Evolutionary conservation across 352 stramenopile genomes (phyloP), one percentile per base, ranked within the genome.

Genomic region (Phytophthora cactorum): DNA sequence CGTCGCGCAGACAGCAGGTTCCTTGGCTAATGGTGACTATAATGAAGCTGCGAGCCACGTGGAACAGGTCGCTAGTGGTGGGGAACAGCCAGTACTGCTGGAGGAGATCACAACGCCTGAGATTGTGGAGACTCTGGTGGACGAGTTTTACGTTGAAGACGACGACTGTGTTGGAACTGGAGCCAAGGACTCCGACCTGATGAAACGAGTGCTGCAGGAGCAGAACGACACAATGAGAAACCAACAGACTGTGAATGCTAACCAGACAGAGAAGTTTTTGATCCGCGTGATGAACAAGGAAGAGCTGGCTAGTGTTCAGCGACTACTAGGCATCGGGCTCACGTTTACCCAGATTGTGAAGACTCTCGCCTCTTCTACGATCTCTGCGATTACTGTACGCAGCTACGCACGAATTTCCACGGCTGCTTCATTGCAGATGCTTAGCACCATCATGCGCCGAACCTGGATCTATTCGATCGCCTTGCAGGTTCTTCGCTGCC

Each of bases 41-140:
- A 15, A 51, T 31, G 9, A n/a, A 8, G 44, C 17, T 51, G 22
- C 25, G 32, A 38, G 32, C 2, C 11, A 38, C 3, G 11, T 22
- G 7, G 39, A 0, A 45, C 22, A 22, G 22, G 22, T 22, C 22
- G 39, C 39, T 25, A 45, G 7, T 5, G 14, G 12, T 17, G 39
- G 6, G 32, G 32, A 45, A 22, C 39, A n/a, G n/a, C 25, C 46
- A 27, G 28, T 63, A 52, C 56, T 60, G 11, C 38, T 69, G 14
- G 52, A 52, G 9, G 63, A 62, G 14, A 64, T 70, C 25, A 52
- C 51, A 11, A 70, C 57, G 3, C 27, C 56, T n/a, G 59, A 62
- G 41, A 72, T 77, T 28, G 58, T 75, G 27, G 61, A 78, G 10
- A 52, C 50, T 17, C 44, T 82, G 31, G 46, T 82, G 14, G 32